Evolutionary conservation across 371 early-diverging fungal genomes (phyloP).

Genomic region (Cokeromyces recurvatus): DNA sequence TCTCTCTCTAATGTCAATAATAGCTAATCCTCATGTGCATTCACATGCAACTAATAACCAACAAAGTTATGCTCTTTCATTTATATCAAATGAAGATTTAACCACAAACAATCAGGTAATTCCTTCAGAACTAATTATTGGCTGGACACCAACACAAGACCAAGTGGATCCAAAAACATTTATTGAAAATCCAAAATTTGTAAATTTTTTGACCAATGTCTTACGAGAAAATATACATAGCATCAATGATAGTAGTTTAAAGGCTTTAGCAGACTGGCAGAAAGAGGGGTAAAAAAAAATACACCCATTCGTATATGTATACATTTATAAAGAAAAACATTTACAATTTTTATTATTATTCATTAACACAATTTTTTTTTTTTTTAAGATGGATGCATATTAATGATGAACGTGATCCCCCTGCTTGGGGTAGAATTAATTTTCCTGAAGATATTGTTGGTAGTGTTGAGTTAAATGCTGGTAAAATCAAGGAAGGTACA

Average conservation of each 20-base stretch:
- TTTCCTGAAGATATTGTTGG: constrained; percentile 83
- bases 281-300: constrained; percentile 42
- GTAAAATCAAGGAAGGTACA: constrained; percentile 44
- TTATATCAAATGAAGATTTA: constrained; percentile 7
- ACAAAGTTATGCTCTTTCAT: constrained; percentile 12
- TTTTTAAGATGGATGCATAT: constrained; percentile 46
- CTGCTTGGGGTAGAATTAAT: constrained; percentile 70
- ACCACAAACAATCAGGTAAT: background rate
- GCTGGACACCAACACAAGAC: constrained; percentile 29
- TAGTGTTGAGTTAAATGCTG: constrained; percentile 54
- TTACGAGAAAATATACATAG: constrained; percentile 35
- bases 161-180: constrained; percentile 31
- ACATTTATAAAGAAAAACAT: too few species aligned
- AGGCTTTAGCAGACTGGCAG: constrained; percentile 51
- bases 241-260: constrained; percentile 34
- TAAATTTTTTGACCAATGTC: constrained; percentile 33
- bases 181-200: constrained; percentile 37
- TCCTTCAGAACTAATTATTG: constrained; percentile 30
- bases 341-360: too few species aligned
- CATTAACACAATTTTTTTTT: background rate
- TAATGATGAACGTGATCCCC: constrained; percentile 58
- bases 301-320: too few species aligned
- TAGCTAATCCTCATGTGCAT: constrained; percentile 9
- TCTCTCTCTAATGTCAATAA: too few species aligned
- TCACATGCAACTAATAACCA: constrained; percentile 4